Conservation (phyloP, 495 filamentous ascomycete genomes). For the Parachaetomium inaequale region DNA sequence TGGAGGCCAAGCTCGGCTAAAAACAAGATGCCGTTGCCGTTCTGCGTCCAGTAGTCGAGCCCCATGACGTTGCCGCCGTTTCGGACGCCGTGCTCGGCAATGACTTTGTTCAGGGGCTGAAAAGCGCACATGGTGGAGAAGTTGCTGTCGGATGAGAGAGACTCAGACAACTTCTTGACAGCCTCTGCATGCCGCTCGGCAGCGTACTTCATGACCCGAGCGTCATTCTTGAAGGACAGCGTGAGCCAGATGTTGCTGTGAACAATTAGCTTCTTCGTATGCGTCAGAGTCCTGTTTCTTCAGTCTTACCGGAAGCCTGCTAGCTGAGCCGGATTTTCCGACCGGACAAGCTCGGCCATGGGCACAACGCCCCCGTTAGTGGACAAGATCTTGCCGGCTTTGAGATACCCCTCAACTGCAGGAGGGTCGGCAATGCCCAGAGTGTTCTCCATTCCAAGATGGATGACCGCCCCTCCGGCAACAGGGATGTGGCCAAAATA, state of each 20-base stretch:
- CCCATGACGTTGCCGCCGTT: background rate
- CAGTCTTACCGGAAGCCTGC: background rate
- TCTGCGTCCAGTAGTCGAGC: background rate
- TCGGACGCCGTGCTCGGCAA: background rate
- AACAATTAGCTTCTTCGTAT: background rate
- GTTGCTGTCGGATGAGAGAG: background rate
- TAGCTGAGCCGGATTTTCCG: background rate
- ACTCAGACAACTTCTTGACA: background rate
- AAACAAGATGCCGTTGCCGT: background rate
- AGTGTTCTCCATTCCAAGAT: background rate
- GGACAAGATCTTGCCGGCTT: background rate
- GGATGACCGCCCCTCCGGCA: background rate
- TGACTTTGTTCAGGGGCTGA: background rate
- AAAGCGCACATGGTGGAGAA: background rate
- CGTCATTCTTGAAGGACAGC: background rate
- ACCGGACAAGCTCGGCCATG: background rate
- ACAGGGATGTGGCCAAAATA: background rate
- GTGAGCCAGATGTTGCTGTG: background rate
- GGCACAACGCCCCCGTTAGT: background rate
- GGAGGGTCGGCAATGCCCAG: background rate
- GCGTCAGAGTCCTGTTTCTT: background rate
- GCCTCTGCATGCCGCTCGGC: background rate
- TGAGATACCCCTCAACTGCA: background rate
- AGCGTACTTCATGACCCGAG: background rate
- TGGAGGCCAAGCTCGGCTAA: background rate